Conservation (phyloP, 352 stramenopile species). For the Globisporangium okanoganense region DNA sequence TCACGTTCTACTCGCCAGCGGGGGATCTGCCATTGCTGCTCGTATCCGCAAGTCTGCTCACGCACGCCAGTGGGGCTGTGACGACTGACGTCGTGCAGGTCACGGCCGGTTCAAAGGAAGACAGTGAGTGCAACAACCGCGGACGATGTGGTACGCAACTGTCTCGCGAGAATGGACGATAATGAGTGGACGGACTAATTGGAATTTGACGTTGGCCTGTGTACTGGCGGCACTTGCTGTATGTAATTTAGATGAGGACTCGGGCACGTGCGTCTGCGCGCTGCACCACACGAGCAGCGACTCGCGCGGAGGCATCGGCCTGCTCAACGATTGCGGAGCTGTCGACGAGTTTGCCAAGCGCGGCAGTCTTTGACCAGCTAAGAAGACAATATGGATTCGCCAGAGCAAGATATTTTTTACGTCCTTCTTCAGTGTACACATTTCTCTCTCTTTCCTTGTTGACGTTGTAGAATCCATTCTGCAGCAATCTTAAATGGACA, state of each 20-base stretch:
- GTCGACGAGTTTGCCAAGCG: conserved; percentile 48
- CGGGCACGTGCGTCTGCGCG: conserved; percentile 60
- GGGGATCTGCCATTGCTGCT: conserved; percentile 52
- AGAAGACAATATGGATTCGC: too few species aligned
- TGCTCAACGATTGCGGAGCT: conserved; percentile 56
- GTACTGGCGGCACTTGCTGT: neutral
- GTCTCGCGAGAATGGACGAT: neutral
- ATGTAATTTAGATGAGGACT: conserved; percentile 52
- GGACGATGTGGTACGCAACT: conserved; percentile 48
- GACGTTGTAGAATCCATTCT: too few species aligned
- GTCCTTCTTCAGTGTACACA: neutral
- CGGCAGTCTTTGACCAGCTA: neutral
- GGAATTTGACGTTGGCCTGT: neutral
- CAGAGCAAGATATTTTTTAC: too few species aligned
- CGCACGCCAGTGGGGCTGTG: conserved; percentile 30
- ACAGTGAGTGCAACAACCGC: conserved; percentile 74
- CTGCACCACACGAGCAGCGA: conserved; percentile 58
- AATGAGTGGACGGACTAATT: neutral
- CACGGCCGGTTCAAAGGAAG: conserved; percentile 53
- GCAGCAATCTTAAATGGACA: neutral
- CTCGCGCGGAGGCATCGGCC: conserved; percentile 36
- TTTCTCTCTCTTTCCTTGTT: neutral
- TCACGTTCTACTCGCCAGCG: conserved; percentile 67
- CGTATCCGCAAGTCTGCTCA: conserved; percentile 30
- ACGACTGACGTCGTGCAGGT: conserved; percentile 22